phyloP scores from a whole-genome alignment of 2,329 filamentous ascomycete genomes.

The Cercospora canescens region DNA sequence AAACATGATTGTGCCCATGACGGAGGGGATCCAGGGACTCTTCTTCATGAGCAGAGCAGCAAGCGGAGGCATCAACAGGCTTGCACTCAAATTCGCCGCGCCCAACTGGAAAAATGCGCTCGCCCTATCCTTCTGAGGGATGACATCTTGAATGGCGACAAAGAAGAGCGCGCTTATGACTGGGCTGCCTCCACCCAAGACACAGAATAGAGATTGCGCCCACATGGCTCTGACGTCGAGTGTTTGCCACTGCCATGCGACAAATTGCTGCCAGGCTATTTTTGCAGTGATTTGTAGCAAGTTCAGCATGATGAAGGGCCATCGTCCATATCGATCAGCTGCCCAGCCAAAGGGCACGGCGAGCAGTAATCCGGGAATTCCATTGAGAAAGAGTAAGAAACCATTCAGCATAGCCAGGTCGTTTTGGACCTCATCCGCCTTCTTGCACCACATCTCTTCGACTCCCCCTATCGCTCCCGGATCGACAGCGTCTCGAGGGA shows the following conservation, averaged over 20 bases:
- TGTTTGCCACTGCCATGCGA: slow-evolving; percentile 38
- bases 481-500: slow-evolving; percentile 28
- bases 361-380: slow-evolving; percentile 42
- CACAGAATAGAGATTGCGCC: slow-evolving; percentile 32
- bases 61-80: slow-evolving; percentile 35
- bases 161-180: slow-evolving; percentile 32
- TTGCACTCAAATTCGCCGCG: slow-evolving; percentile 31
- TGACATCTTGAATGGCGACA: slow-evolving; percentile 35
- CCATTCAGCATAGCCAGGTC: slow-evolving; percentile 55
- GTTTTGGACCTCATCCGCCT: slow-evolving; percentile 51
- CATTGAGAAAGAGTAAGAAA: slow-evolving; percentile 48
- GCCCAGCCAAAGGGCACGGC: slow-evolving; percentile 39
- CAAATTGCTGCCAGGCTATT: slow-evolving; percentile 32
- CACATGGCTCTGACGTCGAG: slow-evolving; percentile 36
- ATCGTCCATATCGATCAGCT: slow-evolving; percentile 38
- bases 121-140: slow-evolving; percentile 29
- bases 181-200: slow-evolving; percentile 33
- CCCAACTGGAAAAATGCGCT: slow-evolving; percentile 34
- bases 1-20: slow-evolving; percentile 28
- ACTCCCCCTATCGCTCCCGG: slow-evolving; percentile 36
- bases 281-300: slow-evolving; percentile 28
- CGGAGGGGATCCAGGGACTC: slow-evolving; percentile 37
- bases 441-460: slow-evolving; percentile 49
- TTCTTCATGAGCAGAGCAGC: slow-evolving; percentile 36
- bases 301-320: slow-evolving; percentile 34